Percentiles rank a stretch among this genome's conserved stretches.
Conservation (phyloP, 2,329 filamentous ascomycete species). For the Fusarium xylarioides region DNA sequence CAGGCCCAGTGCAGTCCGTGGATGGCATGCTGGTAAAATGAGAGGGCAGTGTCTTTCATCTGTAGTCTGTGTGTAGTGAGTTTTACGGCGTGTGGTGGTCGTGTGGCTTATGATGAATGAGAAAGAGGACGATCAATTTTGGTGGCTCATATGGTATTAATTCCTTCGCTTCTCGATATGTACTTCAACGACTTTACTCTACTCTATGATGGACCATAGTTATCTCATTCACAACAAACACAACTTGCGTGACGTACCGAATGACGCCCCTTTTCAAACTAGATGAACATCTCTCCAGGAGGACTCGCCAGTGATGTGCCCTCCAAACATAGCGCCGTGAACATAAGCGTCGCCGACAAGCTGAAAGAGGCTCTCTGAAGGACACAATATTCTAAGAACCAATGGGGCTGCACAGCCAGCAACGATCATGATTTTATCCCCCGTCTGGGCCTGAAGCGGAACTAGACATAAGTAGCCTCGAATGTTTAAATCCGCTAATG, state of each 20-base stretch:
- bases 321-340: conserved; percentile 32
- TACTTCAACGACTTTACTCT: conserved; percentile 27
- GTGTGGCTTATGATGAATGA: not conserved
- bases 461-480: conserved; percentile 33
- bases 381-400: conserved; percentile 19
- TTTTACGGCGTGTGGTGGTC: conserved; percentile 8
- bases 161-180: conserved; percentile 33
- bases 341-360: conserved; percentile 28
- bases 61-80: conserved; percentile 14
- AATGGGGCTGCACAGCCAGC: conserved; percentile 14
- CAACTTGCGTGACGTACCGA: not conserved
- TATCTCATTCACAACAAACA: not conserved
- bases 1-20: conserved; percentile 51
- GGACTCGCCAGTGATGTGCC: conserved; percentile 14
- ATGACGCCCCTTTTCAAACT: not conserved
- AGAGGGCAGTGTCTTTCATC: not conserved
- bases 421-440: not conserved
- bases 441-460: conserved; percentile 16
- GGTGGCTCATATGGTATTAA: conserved; percentile 30
- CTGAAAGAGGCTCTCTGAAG: conserved; percentile 14
- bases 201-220: conserved; percentile 7
- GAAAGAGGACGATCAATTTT: conserved; percentile 22
- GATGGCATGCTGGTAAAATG: conserved; percentile 46
- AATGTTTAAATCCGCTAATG: too few relatives aligned
- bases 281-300: conserved; percentile 26